Evolutionary conservation across 495 filamentous ascomycete species (phyloP).

Genomic region (Geoglossum glabrum): DNA sequence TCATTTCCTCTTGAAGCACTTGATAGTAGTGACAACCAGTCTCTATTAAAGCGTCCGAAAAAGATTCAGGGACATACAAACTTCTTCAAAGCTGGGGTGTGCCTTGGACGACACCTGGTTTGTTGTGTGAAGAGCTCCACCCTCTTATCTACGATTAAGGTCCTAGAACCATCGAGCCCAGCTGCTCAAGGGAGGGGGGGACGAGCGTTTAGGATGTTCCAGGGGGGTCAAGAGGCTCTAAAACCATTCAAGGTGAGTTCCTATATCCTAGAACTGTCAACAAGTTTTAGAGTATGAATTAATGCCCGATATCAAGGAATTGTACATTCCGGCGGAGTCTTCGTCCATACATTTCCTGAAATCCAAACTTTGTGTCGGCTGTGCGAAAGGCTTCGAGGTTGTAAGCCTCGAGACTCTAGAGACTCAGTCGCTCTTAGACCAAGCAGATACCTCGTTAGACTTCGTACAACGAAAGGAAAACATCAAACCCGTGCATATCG

Average conservation of each 20-base stretch:
- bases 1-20: slow-evolving; percentile 75
- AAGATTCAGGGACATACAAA: slow-evolving; percentile 95
- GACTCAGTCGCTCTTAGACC: slow-evolving; percentile 89
- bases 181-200: slow-evolving; percentile 77
- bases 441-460: slow-evolving; percentile 94
- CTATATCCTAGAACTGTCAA: background rate
- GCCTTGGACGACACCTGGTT: slow-evolving; percentile 80
- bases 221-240: slow-evolving; percentile 76
- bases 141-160: slow-evolving; percentile 86
- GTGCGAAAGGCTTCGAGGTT: slow-evolving; percentile 88
- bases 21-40: slow-evolving; percentile 55
- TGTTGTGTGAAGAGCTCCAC: slow-evolving; percentile 85
- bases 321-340: slow-evolving; percentile 93
- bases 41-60: slow-evolving; percentile 68
- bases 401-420: slow-evolving; percentile 93
- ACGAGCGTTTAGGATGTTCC: slow-evolving; percentile 89
- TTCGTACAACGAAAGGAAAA: slow-evolving; percentile 86
- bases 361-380: slow-evolving; percentile 90
- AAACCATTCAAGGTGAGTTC: slow-evolving; percentile 66
- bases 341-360: slow-evolving; percentile 93
- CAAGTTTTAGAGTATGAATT: background rate
- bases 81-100: slow-evolving; percentile 95
- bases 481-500: slow-evolving; percentile 92
- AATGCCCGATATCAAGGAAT: slow-evolving; percentile 36
- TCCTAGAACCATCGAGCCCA: slow-evolving; percentile 88